phyloP scores from a whole-genome alignment of 2,329 filamentous ascomycete species.

The Talaromyces albobiverticillius region DNA sequence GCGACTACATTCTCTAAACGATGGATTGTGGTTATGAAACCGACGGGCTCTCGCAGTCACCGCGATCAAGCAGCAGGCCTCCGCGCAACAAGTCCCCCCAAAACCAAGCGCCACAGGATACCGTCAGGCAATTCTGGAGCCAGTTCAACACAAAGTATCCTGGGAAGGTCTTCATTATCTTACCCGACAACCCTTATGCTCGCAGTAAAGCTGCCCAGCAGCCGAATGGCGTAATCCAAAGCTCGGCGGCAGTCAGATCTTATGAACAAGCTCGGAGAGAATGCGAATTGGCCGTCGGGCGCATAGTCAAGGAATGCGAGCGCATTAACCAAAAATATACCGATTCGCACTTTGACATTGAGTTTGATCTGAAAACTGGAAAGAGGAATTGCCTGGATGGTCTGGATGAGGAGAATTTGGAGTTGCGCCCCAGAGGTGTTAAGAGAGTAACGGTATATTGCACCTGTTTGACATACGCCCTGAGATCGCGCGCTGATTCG shows the following conservation, averaged over 20 bases:
- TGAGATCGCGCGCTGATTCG: background rate
- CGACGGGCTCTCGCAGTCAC: constrained; percentile 26
- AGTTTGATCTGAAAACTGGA: constrained; percentile 67
- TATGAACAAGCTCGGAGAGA: constrained; percentile 70
- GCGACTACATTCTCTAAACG: background rate
- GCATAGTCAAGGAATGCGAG: constrained; percentile 63
- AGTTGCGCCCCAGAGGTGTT: constrained; percentile 64
- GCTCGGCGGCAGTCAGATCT: constrained; percentile 60
- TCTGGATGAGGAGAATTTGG: constrained; percentile 33
- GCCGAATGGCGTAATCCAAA: constrained; percentile 53
- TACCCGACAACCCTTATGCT: constrained; percentile 66
- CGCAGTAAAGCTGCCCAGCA: constrained; percentile 58
- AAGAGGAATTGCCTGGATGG: constrained; percentile 52
- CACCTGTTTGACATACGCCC: background rate
- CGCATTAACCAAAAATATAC: constrained; percentile 81
- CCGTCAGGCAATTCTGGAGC: constrained; percentile 70
- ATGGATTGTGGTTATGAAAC: constrained; percentile 27
- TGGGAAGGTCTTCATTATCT: constrained; percentile 68
- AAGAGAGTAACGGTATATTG: constrained; percentile 61
- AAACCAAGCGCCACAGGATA: constrained; percentile 63
- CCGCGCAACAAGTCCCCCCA: constrained; percentile 24
- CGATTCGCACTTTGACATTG: constrained; percentile 83
- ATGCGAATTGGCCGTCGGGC: constrained; percentile 61
- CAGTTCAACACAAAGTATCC: constrained; percentile 69
- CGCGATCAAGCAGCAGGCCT: constrained; percentile 31